Evolutionary conservation across 495 filamentous ascomycete genomes (phyloP).

Genomic region (Neurospora sp.): DNA sequence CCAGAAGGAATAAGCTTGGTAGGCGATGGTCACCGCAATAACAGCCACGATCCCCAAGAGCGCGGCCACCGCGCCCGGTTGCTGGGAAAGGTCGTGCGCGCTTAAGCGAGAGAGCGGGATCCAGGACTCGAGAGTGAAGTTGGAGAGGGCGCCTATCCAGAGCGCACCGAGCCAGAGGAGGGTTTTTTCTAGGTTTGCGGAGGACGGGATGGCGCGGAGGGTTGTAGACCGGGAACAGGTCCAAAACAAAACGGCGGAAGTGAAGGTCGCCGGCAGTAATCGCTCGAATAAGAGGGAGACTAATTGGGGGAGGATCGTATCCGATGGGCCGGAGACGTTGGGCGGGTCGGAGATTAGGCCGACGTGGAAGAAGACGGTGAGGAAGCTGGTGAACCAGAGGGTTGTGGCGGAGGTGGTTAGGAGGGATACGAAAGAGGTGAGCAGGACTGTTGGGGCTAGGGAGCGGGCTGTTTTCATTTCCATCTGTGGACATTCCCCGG

Average conservation of each 20-base stretch:
- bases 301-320: constrained; percentile 40
- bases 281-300: constrained; percentile 61
- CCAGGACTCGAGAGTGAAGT: constrained; percentile 65
- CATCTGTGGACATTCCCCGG: not conserved
- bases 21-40: constrained; percentile 46
- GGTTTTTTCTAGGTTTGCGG: constrained; percentile 59
- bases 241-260: constrained; percentile 61
- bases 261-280: constrained; percentile 67
- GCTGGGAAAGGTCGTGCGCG: constrained; percentile 59
- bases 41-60: constrained; percentile 55
- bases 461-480: not conserved
- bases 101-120: constrained; percentile 74
- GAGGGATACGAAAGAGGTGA: constrained; percentile 54
- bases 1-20: constrained; percentile 63
- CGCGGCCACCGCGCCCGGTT: constrained; percentile 67
- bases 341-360: constrained; percentile 71
- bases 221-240: constrained; percentile 38
- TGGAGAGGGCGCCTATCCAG: constrained; percentile 72
- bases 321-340: constrained; percentile 10
- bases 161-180: constrained; percentile 65
- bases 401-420: constrained; percentile 59
- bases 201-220: constrained; percentile 47
- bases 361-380: constrained; percentile 65
- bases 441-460: constrained; percentile 58
- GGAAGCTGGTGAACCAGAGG: constrained; percentile 62